Conservation (phyloP, 2,329 filamentous ascomycete genomes). For the Colletotrichum higginsianum region DNA sequence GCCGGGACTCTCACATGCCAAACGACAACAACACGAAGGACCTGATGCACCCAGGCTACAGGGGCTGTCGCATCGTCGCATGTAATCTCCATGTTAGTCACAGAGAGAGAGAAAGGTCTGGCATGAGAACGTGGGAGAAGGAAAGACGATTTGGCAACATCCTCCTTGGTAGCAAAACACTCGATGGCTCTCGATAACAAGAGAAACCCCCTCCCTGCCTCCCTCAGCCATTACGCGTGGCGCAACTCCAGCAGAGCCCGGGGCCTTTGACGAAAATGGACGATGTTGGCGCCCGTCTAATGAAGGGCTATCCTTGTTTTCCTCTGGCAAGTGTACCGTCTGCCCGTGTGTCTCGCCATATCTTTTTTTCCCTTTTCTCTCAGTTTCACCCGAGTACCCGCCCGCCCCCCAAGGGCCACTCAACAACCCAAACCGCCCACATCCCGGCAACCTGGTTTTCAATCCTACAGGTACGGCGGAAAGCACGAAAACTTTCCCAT, state of each 20-base stretch:
- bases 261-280: background rate
- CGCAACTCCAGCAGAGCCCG: slow-evolving; percentile 11
- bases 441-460: slow-evolving; percentile 1
- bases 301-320: background rate
- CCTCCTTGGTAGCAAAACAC: background rate
- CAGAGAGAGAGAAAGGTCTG: too few relatives aligned
- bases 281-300: background rate
- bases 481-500: background rate
- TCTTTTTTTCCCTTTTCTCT: slow-evolving; percentile 5
- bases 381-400: background rate
- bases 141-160: too few relatives aligned
- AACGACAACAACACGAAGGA: background rate
- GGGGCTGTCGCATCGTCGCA: slow-evolving; percentile 7
- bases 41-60: background rate
- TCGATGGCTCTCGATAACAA: background rate
- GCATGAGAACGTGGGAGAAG: too few relatives aligned
- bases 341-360: background rate
- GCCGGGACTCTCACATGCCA: slow-evolving; percentile 5
- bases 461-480: background rate
- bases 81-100: background rate
- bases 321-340: slow-evolving; percentile 5
- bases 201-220: too few relatives aligned
- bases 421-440: slow-evolving; percentile 1
- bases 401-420: too few relatives aligned
- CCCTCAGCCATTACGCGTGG: slow-evolving; percentile 6